Evolutionary conservation across 139 green algal species (phyloP), one percentile per base, ranked within the genome.

Genomic region (Asterochloris sp.): DNA sequence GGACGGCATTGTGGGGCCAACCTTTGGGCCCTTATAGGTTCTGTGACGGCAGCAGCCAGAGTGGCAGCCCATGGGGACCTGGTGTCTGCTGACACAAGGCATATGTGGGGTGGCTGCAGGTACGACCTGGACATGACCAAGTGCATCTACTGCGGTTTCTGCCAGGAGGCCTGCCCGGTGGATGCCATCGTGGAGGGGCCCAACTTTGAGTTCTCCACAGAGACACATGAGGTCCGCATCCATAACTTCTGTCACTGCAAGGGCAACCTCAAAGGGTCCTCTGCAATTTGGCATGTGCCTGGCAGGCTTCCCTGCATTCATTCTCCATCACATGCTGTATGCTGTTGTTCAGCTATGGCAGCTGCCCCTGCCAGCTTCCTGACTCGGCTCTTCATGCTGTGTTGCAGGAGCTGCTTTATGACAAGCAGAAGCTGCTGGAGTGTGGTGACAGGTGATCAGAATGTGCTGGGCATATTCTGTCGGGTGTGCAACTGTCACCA

Each of bases 61-160:
- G 38, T 54, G 38, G 38, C 38, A 54, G 38, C 38, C 6, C 38
- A 10, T 54, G 38, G 6, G 38, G 6, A 2, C 6, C 38, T 54
- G 38, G 6, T 54, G 6, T 54, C 38, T 54, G 38, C 38, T 54
- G 38, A 54, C 38, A 54, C 6, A 54, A 54, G 38, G 38, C 38
- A 2, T 54, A 6, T 6, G 6, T 54, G 38, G 38, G 28, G 21
- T 78, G 74, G 14, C 15, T 71, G 78, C 83, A 86, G 94, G 75
- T 99, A 99, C 85, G 96, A 99, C 90, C 97, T 99, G 77, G 97
- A 99, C 92, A 99, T 99, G 97, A 99, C 97, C 77, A 99, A 99
- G 94, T 98, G 95, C 83, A 88, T 90, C 86, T 98, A 98, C 90
- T 98, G 94, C 87, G 95, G 95, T 60, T 95, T 97, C 84, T 95